A percentile compares a stretch with the other conserved stretches of the same genome.
phyloP scores from a whole-genome alignment of 169 alveolate species.

The Cystoisospora suis region DNA sequence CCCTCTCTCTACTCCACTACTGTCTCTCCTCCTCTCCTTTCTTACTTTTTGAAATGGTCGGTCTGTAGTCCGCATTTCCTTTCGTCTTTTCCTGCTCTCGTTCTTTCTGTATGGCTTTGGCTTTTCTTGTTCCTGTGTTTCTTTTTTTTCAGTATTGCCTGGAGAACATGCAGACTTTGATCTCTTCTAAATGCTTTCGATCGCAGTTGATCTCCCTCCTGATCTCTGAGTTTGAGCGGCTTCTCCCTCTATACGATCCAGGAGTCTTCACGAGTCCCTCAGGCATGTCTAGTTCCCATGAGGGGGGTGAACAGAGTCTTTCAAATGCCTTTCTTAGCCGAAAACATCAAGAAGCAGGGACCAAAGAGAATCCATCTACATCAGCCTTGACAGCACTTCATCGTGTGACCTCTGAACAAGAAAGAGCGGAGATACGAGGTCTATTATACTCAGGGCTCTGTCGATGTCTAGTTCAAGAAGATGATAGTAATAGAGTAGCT shows the following conservation, averaged over 20 bases:
- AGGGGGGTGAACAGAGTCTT: neutral
- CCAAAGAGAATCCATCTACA: no score
- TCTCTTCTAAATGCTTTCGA: constrained; percentile 37
- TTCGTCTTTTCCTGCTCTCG: neutral
- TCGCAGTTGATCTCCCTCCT: constrained; percentile 18
- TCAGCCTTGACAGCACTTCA: no score
- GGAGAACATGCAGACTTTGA: constrained; percentile 24
- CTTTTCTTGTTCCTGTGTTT: neutral
- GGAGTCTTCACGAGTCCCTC: no score
- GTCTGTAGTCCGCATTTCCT: neutral
- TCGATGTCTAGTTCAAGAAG: neutral
- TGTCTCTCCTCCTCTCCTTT: neutral
- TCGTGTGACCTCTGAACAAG: no score
- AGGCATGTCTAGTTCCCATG: neutral
- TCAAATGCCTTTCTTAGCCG: no score
- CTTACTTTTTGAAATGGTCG: neutral
- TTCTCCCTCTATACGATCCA: neutral
- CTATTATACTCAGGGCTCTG: constrained; percentile 15
- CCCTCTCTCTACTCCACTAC: neutral
- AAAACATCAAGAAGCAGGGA: neutral
- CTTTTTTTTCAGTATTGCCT: constrained; percentile 42
- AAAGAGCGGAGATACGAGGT: neutral
- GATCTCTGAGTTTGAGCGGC: neutral
- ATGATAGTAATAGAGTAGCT: constrained; percentile 8
- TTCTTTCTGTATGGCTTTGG: neutral